These are phyloP conservation scores for Sclerotinia glacialis DNA, from an alignment of 2,329 filamentous ascomycete genomes.

Conservation along the genomic window DNA sequence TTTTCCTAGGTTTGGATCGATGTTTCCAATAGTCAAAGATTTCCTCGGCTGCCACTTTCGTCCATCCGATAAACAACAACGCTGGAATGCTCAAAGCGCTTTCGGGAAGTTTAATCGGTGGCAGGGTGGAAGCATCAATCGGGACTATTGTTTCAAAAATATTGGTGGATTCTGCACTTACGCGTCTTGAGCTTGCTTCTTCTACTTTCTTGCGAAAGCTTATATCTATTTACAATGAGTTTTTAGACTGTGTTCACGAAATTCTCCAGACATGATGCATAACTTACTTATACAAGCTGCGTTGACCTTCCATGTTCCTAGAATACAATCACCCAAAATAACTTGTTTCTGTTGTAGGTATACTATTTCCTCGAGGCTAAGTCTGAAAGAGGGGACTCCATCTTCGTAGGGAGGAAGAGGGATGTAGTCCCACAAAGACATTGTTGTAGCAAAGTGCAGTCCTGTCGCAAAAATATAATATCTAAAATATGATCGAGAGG, in stretches of 20 bases:
- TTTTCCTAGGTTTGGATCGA: neutral
- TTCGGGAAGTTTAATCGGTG: neutral
- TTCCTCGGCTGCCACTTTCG: neutral
- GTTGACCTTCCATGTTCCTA: neutral
- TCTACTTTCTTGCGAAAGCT: neutral
- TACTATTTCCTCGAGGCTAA: neutral
- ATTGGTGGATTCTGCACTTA: neutral
- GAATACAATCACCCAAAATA: neutral
- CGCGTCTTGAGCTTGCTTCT: neutral
- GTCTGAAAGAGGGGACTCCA: neutral
- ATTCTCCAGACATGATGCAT: too few relatives aligned
- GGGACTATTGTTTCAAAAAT: neutral
- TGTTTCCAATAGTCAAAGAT: neutral
- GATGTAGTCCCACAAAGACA: constrained; percentile 7
- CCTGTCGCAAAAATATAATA: neutral
- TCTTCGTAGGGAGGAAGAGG: neutral
- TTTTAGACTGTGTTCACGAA: too few relatives aligned
- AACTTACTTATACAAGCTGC: neutral
- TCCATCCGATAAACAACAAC: neutral
- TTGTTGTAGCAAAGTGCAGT: neutral
- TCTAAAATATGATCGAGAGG: neutral
- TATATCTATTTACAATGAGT: neutral
- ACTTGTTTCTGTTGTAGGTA: neutral
- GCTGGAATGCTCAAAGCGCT: neutral
- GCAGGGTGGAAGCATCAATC: neutral